These are phyloP conservation scores for Escallonia herrerae DNA, from an alignment of 129 eudicot genomes.

Conservation along the genomic window DNA sequence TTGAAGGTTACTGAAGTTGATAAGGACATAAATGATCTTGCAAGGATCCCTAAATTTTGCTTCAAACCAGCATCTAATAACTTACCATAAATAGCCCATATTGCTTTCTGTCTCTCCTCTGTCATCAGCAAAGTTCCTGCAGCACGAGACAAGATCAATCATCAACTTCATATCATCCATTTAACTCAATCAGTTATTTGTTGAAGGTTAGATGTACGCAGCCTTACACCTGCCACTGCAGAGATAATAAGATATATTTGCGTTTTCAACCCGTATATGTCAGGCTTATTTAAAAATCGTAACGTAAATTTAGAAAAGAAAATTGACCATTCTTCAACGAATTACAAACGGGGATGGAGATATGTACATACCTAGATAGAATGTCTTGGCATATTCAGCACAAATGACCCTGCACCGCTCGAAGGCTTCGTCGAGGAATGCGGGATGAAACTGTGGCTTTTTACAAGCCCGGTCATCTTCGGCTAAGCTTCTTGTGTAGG, in stretches of 20 bases:
- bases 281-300: too few relatives aligned
- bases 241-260: too few relatives aligned
- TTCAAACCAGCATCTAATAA: background rate
- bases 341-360: too few relatives aligned
- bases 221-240: too few relatives aligned
- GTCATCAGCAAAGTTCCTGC: slow-evolving; percentile 87
- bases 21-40: background rate
- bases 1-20: too few relatives aligned
- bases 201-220: too few relatives aligned
- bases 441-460: slow-evolving; percentile 40
- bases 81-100: slow-evolving; percentile 95
- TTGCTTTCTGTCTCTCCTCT: slow-evolving; percentile 73
- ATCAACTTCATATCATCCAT: too few relatives aligned
- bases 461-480: slow-evolving; percentile 3
- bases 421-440: slow-evolving; percentile 72
- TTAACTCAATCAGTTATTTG: too few relatives aligned
- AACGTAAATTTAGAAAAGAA: too few relatives aligned
- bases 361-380: slow-evolving; percentile 54
- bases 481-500: slow-evolving; percentile 10
- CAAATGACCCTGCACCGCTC: slow-evolving; percentile 64
- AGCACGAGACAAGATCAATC: too few relatives aligned
- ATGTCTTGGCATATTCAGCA: slow-evolving; percentile 88
- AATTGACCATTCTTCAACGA: too few relatives aligned
- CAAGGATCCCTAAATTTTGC: background rate
- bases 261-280: too few relatives aligned